Percentiles rank a stretch among this genome's conserved stretches.
Evolutionary conservation across 257 asterid genomes (phyloP).

Genomic region (Sherardia arvensis): DNA sequence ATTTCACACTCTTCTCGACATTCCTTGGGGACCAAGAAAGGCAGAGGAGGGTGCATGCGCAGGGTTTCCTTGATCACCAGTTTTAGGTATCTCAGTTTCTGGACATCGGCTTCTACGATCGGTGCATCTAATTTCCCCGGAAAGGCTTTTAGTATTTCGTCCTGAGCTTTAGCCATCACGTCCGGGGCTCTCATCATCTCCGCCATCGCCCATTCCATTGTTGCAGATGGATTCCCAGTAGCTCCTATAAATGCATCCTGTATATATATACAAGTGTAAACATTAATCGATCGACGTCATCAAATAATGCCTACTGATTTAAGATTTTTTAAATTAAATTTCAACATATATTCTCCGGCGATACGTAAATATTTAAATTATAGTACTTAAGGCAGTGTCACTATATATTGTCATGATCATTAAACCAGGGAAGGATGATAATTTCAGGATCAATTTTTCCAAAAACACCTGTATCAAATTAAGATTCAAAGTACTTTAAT

Average conservation of each 20-base stretch:
- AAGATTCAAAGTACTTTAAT: too few relatives aligned
- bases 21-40: constrained; percentile 5
- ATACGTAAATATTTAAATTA: too few relatives aligned
- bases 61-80: constrained; percentile 1
- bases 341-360: too few relatives aligned
- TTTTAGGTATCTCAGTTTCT: background rate
- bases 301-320: too few relatives aligned
- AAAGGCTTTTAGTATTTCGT: background rate
- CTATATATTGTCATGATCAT: too few relatives aligned
- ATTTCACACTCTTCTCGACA: constrained; percentile 4
- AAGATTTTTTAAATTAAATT: too few relatives aligned
- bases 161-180: constrained; percentile 6
- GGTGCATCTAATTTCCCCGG: background rate
- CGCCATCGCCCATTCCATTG: constrained; percentile 6
- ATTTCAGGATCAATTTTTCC: too few relatives aligned
- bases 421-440: too few relatives aligned
- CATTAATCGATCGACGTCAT: too few relatives aligned
- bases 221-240: background rate
- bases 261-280: too few relatives aligned
- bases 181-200: constrained; percentile 8
- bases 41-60: constrained; percentile 6
- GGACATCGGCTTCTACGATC: constrained; percentile 1
- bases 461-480: too few relatives aligned
- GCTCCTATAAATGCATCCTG: background rate
- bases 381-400: too few relatives aligned